Evolutionary conservation across 305 asterid genomes (phyloP).

Genomic region (Fraxinus baroniana): DNA sequence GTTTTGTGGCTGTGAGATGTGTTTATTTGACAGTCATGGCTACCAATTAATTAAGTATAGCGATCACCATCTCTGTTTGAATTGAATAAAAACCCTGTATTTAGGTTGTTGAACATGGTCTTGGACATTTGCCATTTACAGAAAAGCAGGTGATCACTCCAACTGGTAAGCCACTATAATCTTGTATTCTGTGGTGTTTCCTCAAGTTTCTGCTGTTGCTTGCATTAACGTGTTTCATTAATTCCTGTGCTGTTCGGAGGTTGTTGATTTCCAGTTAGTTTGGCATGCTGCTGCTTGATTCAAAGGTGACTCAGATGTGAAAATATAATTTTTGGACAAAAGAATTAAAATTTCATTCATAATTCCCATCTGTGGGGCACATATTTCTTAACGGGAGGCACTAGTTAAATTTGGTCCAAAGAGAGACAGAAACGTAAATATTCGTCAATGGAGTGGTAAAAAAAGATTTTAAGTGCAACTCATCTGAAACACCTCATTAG

Average conservation of each 20-base stretch:
- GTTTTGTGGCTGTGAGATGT: conserved; percentile 22
- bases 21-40: conserved; percentile 14
- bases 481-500: conserved; percentile 1
- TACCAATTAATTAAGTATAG: not conserved
- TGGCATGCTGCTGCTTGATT: not conserved
- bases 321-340: conserved; percentile 5
- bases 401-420: not conserved
- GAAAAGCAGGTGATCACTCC: conserved; percentile 98
- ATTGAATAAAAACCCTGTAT: conserved; percentile 17
- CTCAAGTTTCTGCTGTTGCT: conserved; percentile 6
- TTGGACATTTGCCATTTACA: conserved; percentile 98
- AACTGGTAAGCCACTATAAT: conserved; percentile 66
- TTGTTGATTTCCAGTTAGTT: conserved; percentile 12
- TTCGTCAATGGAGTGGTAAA: conserved; percentile 3
- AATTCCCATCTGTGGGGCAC: not conserved
- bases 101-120: conserved; percentile 99
- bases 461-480: not conserved
- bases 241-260: conserved; percentile 19
- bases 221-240: not conserved
- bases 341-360: not conserved
- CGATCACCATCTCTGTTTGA: not conserved
- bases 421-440: not conserved
- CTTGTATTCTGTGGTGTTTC: conserved; percentile 9
- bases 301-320: conserved; percentile 4
- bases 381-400: not conserved